Evolutionary conservation across 1,284 basidiomycete species (phyloP).

Genomic region (Malassezia caprae): DNA sequence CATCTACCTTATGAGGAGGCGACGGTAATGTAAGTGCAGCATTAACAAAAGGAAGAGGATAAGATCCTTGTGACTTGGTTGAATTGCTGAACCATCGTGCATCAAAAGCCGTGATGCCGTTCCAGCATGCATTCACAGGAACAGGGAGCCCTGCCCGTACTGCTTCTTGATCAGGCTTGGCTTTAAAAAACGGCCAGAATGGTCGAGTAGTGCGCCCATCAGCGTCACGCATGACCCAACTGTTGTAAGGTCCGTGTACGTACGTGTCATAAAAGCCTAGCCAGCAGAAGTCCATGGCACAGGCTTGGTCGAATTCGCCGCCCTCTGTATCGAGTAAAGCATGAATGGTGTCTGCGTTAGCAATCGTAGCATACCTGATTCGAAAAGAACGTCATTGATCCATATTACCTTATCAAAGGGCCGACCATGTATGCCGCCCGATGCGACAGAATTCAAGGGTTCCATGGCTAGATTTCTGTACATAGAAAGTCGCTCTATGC

Average conservation of each 20-base stretch:
- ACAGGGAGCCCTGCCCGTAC: conserved; percentile 50
- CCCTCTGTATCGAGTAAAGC: conserved; percentile 53
- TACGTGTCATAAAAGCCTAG: conserved; percentile 54
- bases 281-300: conserved; percentile 54
- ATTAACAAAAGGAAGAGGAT: not conserved
- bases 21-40: not conserved
- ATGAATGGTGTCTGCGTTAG: conserved; percentile 34
- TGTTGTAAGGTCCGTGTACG: conserved; percentile 43
- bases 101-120: conserved; percentile 55
- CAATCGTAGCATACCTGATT: not conserved
- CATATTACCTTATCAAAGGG: conserved; percentile 30
- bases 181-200: conserved; percentile 56
- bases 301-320: conserved; percentile 55
- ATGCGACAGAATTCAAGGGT: conserved; percentile 20
- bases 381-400: conserved; percentile 35
- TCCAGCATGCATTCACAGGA: conserved; percentile 57
- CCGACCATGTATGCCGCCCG: conserved; percentile 2
- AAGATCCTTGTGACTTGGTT: not conserved
- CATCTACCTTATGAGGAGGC: not conserved
- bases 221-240: conserved; percentile 30
- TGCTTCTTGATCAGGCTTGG: conserved; percentile 46
- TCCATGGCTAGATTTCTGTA: conserved; percentile 33
- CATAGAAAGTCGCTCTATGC: conserved; percentile 25
- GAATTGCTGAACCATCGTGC: conserved; percentile 50
- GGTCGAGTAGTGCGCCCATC: conserved; percentile 49